Base-by-base conservation (phyloP, 2,329 filamentous ascomycete species). In the Neoarthrinium moseri region DNA sequence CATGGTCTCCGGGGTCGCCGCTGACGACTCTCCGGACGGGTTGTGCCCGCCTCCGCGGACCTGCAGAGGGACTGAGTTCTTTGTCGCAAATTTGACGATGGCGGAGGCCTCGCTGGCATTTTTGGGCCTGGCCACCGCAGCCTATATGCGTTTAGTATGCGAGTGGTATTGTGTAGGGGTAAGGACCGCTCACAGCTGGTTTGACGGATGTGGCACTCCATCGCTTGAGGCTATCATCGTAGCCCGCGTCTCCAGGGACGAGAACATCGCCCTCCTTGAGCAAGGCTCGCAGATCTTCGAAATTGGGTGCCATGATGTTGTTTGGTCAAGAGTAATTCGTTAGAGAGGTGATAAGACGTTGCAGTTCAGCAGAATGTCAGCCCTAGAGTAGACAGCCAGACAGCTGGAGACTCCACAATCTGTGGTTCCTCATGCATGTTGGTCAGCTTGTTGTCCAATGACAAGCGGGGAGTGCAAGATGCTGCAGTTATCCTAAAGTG, bases 31-130 rank as follows among this genome's bases (percentile, higher is more conserved):
- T 5, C 75, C 77, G 2, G 70, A 69, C 1, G 78, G 78, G 2
- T 74, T 77, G 59, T 83, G 80, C 1, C 78, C 77, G 15, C 80
- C 80, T 12, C 79, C 74, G 46, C 71, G 70, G 27, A 81, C 73
- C 1, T 73, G 75, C 46, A 83, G 67, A 36, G 76, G 70, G 32
- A 82, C 66, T 5, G 57, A 55, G 37, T 74, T 57, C 12, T 66
- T 54, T 2, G 60, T 62, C 20, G 73, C 72, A 51, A 74, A 77
- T 21, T 67, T 63, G 36, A 80, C 56, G 0, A 68, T 65, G 6
- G 65, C 59, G 18, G 67, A 65, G 26, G 73, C 63, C 49, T 77
- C 71, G 11, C 65, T 56, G 2, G 61, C 51, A 0, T 65, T 67
- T 7, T 56, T 64, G 2, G 74, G 73, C 32, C 68, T 59, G 6